phyloP scores from a whole-genome alignment of 257 asterid genomes.

The Solanum sejunctum region DNA sequence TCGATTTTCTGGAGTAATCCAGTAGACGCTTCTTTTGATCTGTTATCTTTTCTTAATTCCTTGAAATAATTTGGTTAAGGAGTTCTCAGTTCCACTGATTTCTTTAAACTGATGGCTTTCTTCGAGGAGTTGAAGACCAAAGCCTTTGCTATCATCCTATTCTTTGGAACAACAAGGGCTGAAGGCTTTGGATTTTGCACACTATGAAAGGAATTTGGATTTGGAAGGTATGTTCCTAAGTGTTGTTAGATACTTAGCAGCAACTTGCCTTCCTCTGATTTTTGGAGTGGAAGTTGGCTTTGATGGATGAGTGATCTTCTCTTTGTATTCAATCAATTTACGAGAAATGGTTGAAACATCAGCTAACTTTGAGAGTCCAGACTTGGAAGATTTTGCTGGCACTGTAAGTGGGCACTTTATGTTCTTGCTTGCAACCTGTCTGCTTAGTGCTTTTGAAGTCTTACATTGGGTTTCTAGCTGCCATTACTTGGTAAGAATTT shows the following conservation, averaged over 20 bases:
- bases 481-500: conserved; percentile 23
- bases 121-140: conserved; percentile 62
- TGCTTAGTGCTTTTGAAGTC: conserved; percentile 57
- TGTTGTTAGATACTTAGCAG: conserved; percentile 88
- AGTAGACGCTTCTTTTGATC: conserved; percentile 41
- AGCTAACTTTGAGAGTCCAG: conserved; percentile 47
- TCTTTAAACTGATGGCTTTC: conserved; percentile 38
- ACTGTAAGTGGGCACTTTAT: conserved; percentile 76
- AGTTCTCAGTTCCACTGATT: conserved; percentile 39
- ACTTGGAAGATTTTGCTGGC: conserved; percentile 70
- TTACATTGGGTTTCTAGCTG: conserved; percentile 93
- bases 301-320: conserved; percentile 21
- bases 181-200: conserved; percentile 50
- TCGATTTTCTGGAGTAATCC: conserved; percentile 19
- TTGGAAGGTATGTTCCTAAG: conserved; percentile 47
- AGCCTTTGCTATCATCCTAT: conserved; percentile 47
- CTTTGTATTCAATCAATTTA: conserved; percentile 29
- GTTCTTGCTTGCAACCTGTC: conserved; percentile 50
- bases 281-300: conserved; percentile 45
- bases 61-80: conserved; percentile 47
- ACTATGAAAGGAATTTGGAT: conserved; percentile 42
- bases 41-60: conserved; percentile 57
- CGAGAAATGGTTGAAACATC: conserved; percentile 43
- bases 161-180: conserved; percentile 24
- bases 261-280: conserved; percentile 51